phyloP scores from a whole-genome alignment of 352 stramenopile species.

The Phytophthora hibernalis region DNA sequence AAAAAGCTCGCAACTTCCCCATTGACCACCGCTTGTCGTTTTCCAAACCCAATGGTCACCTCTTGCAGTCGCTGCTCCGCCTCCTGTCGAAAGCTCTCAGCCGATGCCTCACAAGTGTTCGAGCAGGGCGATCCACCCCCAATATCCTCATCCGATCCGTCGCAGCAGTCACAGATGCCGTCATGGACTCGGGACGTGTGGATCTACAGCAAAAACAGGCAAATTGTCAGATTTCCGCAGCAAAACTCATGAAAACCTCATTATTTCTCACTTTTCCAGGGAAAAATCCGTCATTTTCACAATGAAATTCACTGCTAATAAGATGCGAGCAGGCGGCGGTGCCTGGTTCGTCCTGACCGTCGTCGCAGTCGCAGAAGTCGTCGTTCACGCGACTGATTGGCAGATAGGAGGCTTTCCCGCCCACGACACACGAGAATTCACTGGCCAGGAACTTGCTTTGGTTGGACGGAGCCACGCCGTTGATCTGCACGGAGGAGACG shows the following conservation, averaged over 20 bases:
- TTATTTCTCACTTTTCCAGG: slow-evolving; percentile 48
- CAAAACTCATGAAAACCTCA: background rate
- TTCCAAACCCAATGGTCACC: slow-evolving; percentile 54
- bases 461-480: slow-evolving; percentile 49
- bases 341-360: slow-evolving; percentile 88
- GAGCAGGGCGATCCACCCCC: slow-evolving; percentile 27
- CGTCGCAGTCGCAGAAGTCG: slow-evolving; percentile 94
- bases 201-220: slow-evolving; percentile 46
- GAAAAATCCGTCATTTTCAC: slow-evolving; percentile 73
- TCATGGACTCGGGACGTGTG: slow-evolving; percentile 92
- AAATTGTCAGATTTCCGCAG: background rate
- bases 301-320: slow-evolving; percentile 65
- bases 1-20: slow-evolving; percentile 59
- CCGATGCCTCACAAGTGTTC: slow-evolving; percentile 59
- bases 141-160: slow-evolving; percentile 93
- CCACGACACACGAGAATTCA: slow-evolving; percentile 45
- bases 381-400: slow-evolving; percentile 83
- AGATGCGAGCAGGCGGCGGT: slow-evolving; percentile 85
- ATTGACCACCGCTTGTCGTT: slow-evolving; percentile 53
- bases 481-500: slow-evolving; percentile 31
- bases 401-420: slow-evolving; percentile 42
- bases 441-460: slow-evolving; percentile 30
- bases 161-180: slow-evolving; percentile 98
- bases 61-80: slow-evolving; percentile 47
- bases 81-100: slow-evolving; percentile 41